Percentiles rank a stretch among this genome's conserved stretches.
Evolutionary conservation across 371 early-diverging fungal genomes (phyloP).

Genomic region (Mucor racemosus): DNA sequence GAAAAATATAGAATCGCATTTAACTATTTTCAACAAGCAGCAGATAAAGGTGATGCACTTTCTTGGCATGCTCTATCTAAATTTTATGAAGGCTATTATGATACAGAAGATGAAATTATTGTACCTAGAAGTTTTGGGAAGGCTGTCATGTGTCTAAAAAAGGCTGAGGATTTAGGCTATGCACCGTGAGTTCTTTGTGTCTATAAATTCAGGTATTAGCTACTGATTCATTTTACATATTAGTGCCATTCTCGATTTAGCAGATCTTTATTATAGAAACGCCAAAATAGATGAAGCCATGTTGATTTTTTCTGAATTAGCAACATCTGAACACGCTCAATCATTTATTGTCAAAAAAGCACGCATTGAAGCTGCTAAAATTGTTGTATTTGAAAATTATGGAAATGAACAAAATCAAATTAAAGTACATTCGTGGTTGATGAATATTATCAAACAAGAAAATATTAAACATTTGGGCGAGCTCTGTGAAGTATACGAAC

Average conservation of each 20-base stretch:
- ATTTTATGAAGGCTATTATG: slow-evolving; percentile 33
- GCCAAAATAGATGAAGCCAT: slow-evolving; percentile 20
- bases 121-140: slow-evolving; percentile 14
- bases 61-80: slow-evolving; percentile 76
- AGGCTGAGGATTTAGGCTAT: slow-evolving; percentile 31
- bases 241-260: slow-evolving; percentile 24
- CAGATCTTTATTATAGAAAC: slow-evolving; percentile 19
- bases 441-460: neutral
- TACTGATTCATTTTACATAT: neutral
- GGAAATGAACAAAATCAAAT: slow-evolving; percentile 5
- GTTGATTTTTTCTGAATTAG: slow-evolving; percentile 22
- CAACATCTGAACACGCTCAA: slow-evolving; percentile 11
- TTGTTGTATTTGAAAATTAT: slow-evolving; percentile 7
- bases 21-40: slow-evolving; percentile 51
- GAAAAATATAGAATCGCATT: slow-evolving; percentile 35
- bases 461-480: neutral
- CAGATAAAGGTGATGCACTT: slow-evolving; percentile 43
- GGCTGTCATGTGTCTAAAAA: slow-evolving; percentile 32
- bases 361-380: slow-evolving; percentile 6
- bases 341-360: slow-evolving; percentile 20
- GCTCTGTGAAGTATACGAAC: neutral
- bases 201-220: neutral
- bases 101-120: slow-evolving; percentile 10
- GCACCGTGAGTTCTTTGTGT: slow-evolving; percentile 26
- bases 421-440: slow-evolving; percentile 1